Conservation (phyloP, 257 asterid genomes). For the Handroanthus guayacan region DNA sequence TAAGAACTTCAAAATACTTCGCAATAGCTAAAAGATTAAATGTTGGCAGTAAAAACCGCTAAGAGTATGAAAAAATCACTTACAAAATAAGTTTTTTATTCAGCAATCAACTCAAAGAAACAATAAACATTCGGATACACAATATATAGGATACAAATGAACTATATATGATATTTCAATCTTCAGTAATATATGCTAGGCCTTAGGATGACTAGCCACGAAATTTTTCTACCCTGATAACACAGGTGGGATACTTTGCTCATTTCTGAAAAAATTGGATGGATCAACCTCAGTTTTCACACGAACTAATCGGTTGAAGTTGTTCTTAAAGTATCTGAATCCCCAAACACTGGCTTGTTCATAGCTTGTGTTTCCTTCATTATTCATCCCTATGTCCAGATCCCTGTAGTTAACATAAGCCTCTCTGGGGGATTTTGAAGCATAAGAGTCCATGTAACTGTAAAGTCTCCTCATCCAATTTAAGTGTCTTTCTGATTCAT, state of each 20-base stretch:
- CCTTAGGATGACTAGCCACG: background rate
- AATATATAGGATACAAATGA: too few relatives aligned
- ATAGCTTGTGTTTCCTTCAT: constrained; percentile 34
- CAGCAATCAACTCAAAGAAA: too few relatives aligned
- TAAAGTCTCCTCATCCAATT: constrained; percentile 39
- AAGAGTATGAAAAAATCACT: too few relatives aligned
- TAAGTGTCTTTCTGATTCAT: background rate
- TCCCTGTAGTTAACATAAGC: constrained; percentile 48
- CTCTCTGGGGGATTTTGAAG: constrained; percentile 38
- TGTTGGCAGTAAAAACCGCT: too few relatives aligned
- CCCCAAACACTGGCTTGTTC: constrained; percentile 42
- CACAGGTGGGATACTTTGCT: constrained; percentile 37
- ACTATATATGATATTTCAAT: too few relatives aligned
- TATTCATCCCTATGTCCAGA: constrained; percentile 46
- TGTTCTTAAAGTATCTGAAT: constrained; percentile 35
- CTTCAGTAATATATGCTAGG: background rate
- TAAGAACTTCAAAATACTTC: too few relatives aligned
- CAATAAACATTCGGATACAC: too few relatives aligned
- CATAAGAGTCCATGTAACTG: constrained; percentile 36
- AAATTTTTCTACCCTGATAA: background rate
- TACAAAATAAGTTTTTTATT: too few relatives aligned
- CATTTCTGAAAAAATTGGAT: constrained; percentile 19
- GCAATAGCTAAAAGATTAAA: too few relatives aligned
- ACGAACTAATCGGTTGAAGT: constrained; percentile 38
- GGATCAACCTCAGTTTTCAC: constrained; percentile 42